Percentiles rank a stretch among this genome's conserved stretches.
These are phyloP conservation scores for Solanum neorickii DNA, from an alignment of 257 asterid genomes.

Conservation along the genomic window DNA sequence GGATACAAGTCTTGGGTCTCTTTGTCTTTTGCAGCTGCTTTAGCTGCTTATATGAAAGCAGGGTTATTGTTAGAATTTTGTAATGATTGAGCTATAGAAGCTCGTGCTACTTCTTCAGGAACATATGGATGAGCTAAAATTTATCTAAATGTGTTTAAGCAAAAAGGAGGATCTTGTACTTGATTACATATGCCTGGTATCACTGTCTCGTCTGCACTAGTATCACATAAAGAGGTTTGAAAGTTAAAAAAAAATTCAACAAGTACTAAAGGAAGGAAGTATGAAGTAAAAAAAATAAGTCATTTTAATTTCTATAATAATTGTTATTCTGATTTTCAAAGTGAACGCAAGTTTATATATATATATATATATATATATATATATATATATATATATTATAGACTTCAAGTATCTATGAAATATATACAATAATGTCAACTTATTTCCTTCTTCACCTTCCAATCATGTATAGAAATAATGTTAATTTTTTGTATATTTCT, in stretches of 20 bases:
- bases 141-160: background rate
- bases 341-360: background rate
- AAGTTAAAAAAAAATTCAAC: background rate
- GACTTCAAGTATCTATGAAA: background rate
- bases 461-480: background rate
- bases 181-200: background rate
- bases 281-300: background rate
- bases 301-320: background rate
- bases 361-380: background rate
- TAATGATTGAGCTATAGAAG: background rate
- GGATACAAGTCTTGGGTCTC: background rate
- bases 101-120: background rate
- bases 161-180: background rate
- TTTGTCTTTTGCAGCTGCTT: background rate
- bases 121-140: background rate
- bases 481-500: background rate
- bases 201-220: background rate
- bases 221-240: background rate
- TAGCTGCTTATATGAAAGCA: background rate
- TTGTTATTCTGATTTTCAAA: background rate
- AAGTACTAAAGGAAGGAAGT: background rate
- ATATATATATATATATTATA: background rate
- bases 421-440: background rate
- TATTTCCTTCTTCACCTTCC: background rate
- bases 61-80: background rate